Evolutionary conservation across 306 rosid species (phyloP), one percentile per base, ranked within the genome.

Genomic region (Dryas alaskensis): DNA sequence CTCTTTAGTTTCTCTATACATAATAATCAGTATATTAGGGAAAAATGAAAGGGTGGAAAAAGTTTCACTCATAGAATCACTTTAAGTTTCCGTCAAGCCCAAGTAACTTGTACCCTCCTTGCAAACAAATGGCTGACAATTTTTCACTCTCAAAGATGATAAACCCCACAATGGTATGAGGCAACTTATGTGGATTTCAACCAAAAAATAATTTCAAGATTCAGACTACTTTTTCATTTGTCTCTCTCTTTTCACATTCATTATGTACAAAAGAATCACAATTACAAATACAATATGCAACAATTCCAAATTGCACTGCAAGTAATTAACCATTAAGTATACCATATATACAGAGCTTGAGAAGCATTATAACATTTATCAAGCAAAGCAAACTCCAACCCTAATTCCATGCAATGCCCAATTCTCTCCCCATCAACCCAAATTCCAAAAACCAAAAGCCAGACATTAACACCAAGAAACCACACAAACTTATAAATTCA

Each of bases 371-470:
- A 6, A 65, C 69, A 58, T 8, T 2, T 16, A 25, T 19, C 58
- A 48, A 54, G 22, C 37, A 72, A 64, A n/a, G 59, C 14, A 63
- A 64, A 60, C 39, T 13, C 25, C 39, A 52, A 66, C 60, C 62
- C 70, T 67, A 67, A 47, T 79, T 51, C 52, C 79, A 60, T 10
- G 5, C 37, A 27, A 60, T 11, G 47, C 60, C 70, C 49, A 66
- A 57, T n/a, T 60, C 44, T 63, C 63, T 12, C 43, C 76, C 11
- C 50, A 4, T 19, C 3, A 58, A 71, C 50, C 14, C 46, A 42
- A 55, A 72, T 72, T 14, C 47, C 59, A 40, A 66, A 58, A 42
- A 49, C 14, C 47, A 44, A 68, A 67, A 79, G 16, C 67, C 67
- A 49, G 6, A 59, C 13, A 65, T 58, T 44, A 58, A 66, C 37